These are phyloP conservation scores for Apophysomyces sp. DNA, from an alignment of 371 early-diverging fungal species.

Conservation along the genomic window DNA sequence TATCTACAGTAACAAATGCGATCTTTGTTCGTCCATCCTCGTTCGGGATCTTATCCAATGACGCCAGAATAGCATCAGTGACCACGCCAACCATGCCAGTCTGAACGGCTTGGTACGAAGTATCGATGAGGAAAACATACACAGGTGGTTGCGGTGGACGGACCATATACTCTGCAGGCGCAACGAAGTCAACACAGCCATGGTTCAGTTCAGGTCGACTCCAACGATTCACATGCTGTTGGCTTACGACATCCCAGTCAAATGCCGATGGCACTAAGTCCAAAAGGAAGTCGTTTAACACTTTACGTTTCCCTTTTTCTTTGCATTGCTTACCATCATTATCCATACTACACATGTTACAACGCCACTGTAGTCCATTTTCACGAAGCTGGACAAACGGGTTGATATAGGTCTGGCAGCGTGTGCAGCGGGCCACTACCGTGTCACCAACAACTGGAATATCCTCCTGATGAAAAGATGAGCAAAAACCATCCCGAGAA, in stretches of 20 bases:
- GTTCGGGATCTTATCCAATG: conserved; percentile 78
- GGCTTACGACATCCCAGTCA: conserved; percentile 73
- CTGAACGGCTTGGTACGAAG: conserved; percentile 68
- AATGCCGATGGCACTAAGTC: conserved; percentile 76
- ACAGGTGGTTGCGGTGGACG: conserved; percentile 86
- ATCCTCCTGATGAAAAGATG: conserved; percentile 24
- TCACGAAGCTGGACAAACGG: conserved; percentile 83
- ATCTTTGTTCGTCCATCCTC: conserved; percentile 75
- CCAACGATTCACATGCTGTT: conserved; percentile 69
- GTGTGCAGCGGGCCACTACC: conserved; percentile 76
- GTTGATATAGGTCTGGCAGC: conserved; percentile 87
- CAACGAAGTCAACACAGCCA: conserved; percentile 76
- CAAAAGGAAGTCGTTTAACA: neutral
- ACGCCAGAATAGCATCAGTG: conserved; percentile 59
- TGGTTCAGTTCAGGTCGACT: conserved; percentile 70
- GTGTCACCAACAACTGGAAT: conserved; percentile 73
- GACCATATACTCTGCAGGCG: conserved; percentile 64
- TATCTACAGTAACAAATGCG: conserved; percentile 78
- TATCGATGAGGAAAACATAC: conserved; percentile 83
- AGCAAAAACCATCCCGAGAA: neutral
- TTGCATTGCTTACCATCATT: conserved; percentile 62
- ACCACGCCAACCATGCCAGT: conserved; percentile 57
- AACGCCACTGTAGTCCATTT: conserved; percentile 79
- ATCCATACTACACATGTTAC: conserved; percentile 78
- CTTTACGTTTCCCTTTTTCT: neutral